These are phyloP conservation scores for Tricholoma furcatifolium DNA, from an alignment of 768 basidiomycete genomes.

Conservation along the genomic window DNA sequence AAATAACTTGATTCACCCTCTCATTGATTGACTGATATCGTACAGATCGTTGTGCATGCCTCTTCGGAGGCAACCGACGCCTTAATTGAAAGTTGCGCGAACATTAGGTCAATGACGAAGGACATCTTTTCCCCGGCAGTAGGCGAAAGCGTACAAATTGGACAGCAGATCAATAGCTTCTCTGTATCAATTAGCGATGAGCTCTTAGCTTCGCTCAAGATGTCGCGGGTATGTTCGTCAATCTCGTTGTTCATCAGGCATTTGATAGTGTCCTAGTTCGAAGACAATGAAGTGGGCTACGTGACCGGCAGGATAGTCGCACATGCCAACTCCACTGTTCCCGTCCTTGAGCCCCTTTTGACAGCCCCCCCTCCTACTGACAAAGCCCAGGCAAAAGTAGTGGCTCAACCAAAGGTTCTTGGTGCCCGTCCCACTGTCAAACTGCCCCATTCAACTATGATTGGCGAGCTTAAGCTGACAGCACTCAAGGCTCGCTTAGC, in stretches of 20 bases:
- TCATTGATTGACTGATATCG: constrained; percentile 1
- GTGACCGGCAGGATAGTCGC: constrained; percentile 86
- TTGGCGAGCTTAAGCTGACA: constrained; percentile 94
- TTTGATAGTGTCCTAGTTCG: constrained; percentile 61
- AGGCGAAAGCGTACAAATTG: constrained; percentile 85
- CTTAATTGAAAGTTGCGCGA: constrained; percentile 77
- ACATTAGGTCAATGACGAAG: constrained; percentile 87
- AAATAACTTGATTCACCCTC: constrained; percentile 10
- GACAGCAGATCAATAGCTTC: constrained; percentile 94
- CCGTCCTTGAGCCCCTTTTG: constrained; percentile 74
- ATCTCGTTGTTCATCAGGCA: background rate
- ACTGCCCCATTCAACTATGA: constrained; percentile 91
- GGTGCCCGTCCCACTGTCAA: constrained; percentile 65
- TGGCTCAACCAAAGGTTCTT: constrained; percentile 41
- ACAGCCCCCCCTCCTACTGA: constrained; percentile 26
- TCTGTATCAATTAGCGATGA: constrained; percentile 93
- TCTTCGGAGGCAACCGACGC: constrained; percentile 61
- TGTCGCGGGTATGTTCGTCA: constrained; percentile 72
- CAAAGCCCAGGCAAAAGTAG: constrained; percentile 18
- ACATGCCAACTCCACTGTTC: constrained; percentile 85
- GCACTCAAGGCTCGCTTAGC: constrained; percentile 80
- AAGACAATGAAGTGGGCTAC: constrained; percentile 95
- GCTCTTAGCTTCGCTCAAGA: constrained; percentile 71
- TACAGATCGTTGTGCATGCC: constrained; percentile 88
- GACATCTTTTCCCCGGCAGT: constrained; percentile 81